Percentiles rank a stretch among this genome's conserved stretches.
phyloP scores from a whole-genome alignment of 1,284 basidiomycete genomes.

The Ustilago vetiveriae region DNA sequence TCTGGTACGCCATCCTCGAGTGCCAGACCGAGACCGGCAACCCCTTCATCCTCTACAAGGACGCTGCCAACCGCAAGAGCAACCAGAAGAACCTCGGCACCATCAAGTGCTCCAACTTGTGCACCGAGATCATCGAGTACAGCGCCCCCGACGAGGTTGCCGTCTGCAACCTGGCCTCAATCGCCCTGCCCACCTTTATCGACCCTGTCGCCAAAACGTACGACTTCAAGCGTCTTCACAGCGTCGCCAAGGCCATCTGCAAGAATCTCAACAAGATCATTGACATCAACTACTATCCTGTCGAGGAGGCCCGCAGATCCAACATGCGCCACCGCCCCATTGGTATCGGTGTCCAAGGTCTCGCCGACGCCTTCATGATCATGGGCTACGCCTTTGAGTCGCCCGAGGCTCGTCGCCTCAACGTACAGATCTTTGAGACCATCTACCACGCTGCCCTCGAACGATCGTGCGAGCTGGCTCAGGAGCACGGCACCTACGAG shows the following conservation, averaged over 20 bases:
- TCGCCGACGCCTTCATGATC: conserved; percentile 98
- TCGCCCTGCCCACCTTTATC: conserved; percentile 81
- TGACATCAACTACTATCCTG: conserved; percentile 90
- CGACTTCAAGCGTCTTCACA: conserved; percentile 94
- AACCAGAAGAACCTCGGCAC: conserved; percentile 99
- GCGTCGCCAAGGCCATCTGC: conserved; percentile 78
- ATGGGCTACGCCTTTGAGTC: conserved; percentile 96
- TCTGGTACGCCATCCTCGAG: conserved; percentile 98
- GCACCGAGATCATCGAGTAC: conserved; percentile 99
- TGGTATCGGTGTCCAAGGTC: conserved; percentile 96
- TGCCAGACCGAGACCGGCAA: conserved; percentile 97
- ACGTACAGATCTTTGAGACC: conserved; percentile 97
- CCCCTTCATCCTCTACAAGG: conserved; percentile 98
- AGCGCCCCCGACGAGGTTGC: conserved; percentile 97
- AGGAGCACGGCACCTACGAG: conserved; percentile 84
- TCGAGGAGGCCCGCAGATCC: conserved; percentile 86
- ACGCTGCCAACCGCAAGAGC: conserved; percentile 68
- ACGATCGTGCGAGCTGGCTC: conserved; percentile 88
- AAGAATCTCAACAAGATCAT: conserved; percentile 92
- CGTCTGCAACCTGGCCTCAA: conserved; percentile 97
- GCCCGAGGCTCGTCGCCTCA: conserved; percentile 83
- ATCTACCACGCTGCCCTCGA: conserved; percentile 97
- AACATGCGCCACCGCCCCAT: conserved; percentile 99
- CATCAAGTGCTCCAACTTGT: conserved; percentile 99
- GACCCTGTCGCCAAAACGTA: conserved; percentile 68